Evolutionary conservation across 2,329 filamentous ascomycete species (phyloP), one percentile per base, ranked within the genome.

Genomic region (Clonostachys rosea): DNA sequence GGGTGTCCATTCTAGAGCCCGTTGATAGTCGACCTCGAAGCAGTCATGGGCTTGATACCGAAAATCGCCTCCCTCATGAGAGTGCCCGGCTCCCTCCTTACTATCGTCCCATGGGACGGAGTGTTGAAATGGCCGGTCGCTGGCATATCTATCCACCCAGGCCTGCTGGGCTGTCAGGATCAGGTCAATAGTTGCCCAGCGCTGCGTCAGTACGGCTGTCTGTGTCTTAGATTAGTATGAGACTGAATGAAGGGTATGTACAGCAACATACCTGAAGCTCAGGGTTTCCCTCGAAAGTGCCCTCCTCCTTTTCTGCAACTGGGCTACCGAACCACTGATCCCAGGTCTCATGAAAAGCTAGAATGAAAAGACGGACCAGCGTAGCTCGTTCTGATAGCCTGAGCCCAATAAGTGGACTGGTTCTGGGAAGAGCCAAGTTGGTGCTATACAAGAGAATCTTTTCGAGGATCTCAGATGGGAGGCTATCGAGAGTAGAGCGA

Each of bases 401-500:
- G 24, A 60, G 56, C 20, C 75, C 74, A 33, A 83, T 61, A 34
- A 66, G 58, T 11, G 59, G 69, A 45, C 68, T 74, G 43, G 69
- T 64, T 6, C 62, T 66, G 1, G 76, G 68, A 1, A 83, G 63
- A 44, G 71, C 65, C 42, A 75, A 50, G 51, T 78, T 80, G 50
- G 62, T 57, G 43, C 76, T 79, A 45, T 73, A 60, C 51, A 76
- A 59, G 47, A 80, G 71, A 43, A 83, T 78, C 34, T 51, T 64
- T 55, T 81, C 75, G 12, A 82, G 66, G 20, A 82, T 63, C 57
- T 82, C 79, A 7, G 70, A 56, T 1, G 79, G 79, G 9, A 82
- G 60, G 33, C 55, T 55, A 44, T 68, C 59, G 18, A 69, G 54
- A 11, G 42, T 56, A 5, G 54, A 45, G 14, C 59, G 58, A 24